Evolutionary conservation across 345 rosid genomes (phyloP), one percentile per base, ranked within the genome.

Genomic region (Corchorus olitorius): DNA sequence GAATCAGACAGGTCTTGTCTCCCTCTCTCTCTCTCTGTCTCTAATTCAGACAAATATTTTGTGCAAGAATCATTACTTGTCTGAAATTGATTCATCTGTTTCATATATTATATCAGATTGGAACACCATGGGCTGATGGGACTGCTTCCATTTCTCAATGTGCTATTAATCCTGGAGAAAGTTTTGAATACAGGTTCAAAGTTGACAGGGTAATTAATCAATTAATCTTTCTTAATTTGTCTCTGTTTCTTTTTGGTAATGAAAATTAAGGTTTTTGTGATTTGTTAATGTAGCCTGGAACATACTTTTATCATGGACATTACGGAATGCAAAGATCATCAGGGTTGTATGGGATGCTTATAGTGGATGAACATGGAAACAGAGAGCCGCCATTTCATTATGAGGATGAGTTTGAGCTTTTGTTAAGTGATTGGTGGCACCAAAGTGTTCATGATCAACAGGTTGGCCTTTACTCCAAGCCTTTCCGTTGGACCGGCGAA

Each of bases 341-440:
- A 13, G 97, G 98, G 14, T 62, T 93, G 0, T 91, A 91, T 27
- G 97, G 95, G 11, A 84, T 92, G 0, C 39, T 94, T 48, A 88
- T 94, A 0, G 90, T 90, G 0, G 86, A 90, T 10, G 88, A 84
- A 3, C 77, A 88, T 33, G 90, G 88, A 60, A 59, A 86, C 79
- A 84, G 33, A 34, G 98, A 91, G 59, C 85, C 89, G 59, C 85
- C 89, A 3, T 85, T 94, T 69, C 88, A 81, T 14, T 92, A 91
- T 58, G 93, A 92, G 52, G 90, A 87, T 0, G 94, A 91, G 79
- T 78, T 86, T 61, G 80, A 82, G 74, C 61, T 92, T 0, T 77
- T 94, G 62, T 68, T 94, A 35, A 94, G 95, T 65, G 97, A 94
- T 50, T 94, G 97, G 97, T 91, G 97, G 94, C 98, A 93, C 77